A percentile compares a stretch with the other conserved stretches of the same genome.
These are phyloP conservation scores for Gloeostereum incarnatum DNA, from an alignment of 768 basidiomycete genomes.

Conservation along the genomic window DNA sequence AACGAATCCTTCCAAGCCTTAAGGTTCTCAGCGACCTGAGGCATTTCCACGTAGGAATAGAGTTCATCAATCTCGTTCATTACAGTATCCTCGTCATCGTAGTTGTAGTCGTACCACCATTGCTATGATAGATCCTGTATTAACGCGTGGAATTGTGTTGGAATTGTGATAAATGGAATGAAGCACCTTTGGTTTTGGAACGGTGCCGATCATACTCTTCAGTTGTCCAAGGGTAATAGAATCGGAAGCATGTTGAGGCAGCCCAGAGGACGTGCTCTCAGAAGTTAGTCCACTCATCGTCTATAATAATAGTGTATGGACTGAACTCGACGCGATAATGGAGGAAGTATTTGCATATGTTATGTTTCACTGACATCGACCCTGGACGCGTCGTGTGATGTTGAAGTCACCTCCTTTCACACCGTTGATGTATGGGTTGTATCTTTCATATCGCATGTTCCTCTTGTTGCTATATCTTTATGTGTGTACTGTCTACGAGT, in stretches of 20 bases:
- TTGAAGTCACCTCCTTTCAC: no score
- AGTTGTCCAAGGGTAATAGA: constrained; percentile 79
- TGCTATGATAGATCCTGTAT: constrained; percentile 36
- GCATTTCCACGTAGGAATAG: constrained; percentile 94
- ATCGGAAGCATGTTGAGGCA: constrained; percentile 40
- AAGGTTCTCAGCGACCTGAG: constrained; percentile 79
- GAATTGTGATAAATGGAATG: neutral
- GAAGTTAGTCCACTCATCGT: constrained; percentile 16
- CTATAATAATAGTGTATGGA: neutral
- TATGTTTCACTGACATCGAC: no score
- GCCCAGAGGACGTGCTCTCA: constrained; percentile 15
- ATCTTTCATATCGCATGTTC: no score
- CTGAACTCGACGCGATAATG: neutral
- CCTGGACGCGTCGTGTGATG: no score
- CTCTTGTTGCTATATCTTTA: no score
- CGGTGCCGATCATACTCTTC: constrained; percentile 59
- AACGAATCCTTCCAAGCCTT: constrained; percentile 86
- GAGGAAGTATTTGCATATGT: no score
- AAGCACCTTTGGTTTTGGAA: constrained; percentile 64
- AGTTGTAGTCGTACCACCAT: constrained; percentile 85
- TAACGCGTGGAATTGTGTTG: neutral
- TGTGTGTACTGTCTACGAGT: no score
- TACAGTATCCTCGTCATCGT: constrained; percentile 93
- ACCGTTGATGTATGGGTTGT: no score
- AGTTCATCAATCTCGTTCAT: constrained; percentile 97